Conservation (phyloP, 2,329 filamentous ascomycete genomes). For the Alternaria brassicae region DNA sequence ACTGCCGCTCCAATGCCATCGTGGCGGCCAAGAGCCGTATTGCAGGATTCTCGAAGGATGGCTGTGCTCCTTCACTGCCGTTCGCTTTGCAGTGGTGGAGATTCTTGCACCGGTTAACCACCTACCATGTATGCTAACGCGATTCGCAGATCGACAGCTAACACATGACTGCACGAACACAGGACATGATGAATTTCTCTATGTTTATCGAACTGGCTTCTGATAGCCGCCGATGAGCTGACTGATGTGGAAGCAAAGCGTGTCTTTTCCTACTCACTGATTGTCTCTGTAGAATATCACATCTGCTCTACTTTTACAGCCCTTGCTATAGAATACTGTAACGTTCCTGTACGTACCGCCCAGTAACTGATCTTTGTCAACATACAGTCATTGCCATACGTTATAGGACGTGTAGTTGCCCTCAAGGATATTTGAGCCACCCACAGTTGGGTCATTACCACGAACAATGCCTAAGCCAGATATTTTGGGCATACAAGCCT, state of each 20-base stretch:
- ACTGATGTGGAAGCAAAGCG: conserved; percentile 28
- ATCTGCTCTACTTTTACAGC: not conserved
- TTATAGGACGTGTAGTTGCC: not conserved
- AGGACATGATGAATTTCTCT: conserved; percentile 23
- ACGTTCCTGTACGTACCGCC: not conserved
- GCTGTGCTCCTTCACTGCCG: conserved; percentile 24
- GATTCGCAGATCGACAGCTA: conserved; percentile 30
- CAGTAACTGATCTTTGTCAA: not conserved
- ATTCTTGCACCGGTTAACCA: conserved; percentile 18
- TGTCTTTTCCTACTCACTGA: conserved; percentile 8
- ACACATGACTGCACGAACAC: conserved; percentile 36
- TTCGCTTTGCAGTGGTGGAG: conserved; percentile 20
- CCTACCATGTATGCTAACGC: conserved; percentile 29
- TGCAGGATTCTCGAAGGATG: conserved; percentile 39
- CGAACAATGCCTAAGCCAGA: conserved; percentile 18
- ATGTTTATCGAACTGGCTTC: conserved; percentile 20
- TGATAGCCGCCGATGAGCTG: conserved; percentile 29
- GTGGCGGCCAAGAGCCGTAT: conserved; percentile 29
- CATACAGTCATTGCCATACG: not conserved
- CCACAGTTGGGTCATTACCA: not conserved
- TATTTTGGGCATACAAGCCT: conserved; percentile 43
- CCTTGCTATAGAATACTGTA: not conserved
- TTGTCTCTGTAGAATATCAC: conserved; percentile 3
- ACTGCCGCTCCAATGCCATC: conserved; percentile 29
- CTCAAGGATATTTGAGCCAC: not conserved